A percentile compares a stretch with the other conserved stretches of the same genome.
These are phyloP conservation scores for Fusarium ambrosium DNA, from an alignment of 2,329 filamentous ascomycete genomes.

Conservation along the genomic window DNA sequence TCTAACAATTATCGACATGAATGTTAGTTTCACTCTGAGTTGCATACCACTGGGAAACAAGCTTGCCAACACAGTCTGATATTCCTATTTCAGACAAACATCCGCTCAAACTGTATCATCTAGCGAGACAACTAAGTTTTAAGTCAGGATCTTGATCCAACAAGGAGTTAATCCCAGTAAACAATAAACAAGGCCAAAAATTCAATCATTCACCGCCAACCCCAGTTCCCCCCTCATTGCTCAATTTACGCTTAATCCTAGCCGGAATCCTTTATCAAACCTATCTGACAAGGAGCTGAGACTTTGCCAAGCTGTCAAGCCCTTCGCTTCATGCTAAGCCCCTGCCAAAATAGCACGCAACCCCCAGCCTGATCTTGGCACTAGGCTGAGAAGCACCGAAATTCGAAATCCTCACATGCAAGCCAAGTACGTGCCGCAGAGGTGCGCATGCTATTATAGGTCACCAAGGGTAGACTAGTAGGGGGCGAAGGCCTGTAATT, in stretches of 20 bases:
- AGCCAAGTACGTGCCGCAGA: not conserved
- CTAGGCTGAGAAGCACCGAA: not conserved
- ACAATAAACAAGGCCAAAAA: not conserved
- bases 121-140: not conserved
- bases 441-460: not conserved
- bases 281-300: not conserved
- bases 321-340: not conserved
- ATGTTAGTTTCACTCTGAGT: not conserved
- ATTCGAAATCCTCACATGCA: not conserved
- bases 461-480: not conserved
- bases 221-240: not conserved
- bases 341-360: not conserved
- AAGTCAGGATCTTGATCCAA: not conserved
- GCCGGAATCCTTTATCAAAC: not conserved
- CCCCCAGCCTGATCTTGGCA: not conserved
- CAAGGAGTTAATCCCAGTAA: not conserved
- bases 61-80: not conserved
- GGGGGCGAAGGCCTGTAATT: not conserved
- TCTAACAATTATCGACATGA: not conserved
- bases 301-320: not conserved
- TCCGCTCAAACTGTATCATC: not conserved
- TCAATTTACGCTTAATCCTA: not conserved
- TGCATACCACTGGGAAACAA: not conserved
- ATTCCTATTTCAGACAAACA: not conserved
- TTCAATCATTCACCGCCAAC: not conserved